Percentiles rank a stretch among this genome's conserved stretches.
Conservation (phyloP, 139 green algal species). For the Chlorella sp. region DNA sequence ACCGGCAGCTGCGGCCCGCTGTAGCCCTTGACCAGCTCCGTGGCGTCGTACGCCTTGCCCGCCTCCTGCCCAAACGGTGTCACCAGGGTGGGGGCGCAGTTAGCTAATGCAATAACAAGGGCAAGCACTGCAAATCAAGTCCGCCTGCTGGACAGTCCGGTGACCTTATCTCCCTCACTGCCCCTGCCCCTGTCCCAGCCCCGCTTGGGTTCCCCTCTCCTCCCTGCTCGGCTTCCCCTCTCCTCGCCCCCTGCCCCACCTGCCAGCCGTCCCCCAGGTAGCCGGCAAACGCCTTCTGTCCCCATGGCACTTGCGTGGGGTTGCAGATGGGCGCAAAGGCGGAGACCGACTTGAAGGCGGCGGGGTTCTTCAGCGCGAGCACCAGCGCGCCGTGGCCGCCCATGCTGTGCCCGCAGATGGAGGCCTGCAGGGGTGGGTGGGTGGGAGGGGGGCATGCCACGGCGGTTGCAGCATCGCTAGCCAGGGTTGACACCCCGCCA, state of each 20-base stretch:
- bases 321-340: slow-evolving; percentile 96
- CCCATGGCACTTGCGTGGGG: slow-evolving; percentile 87
- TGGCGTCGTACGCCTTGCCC: slow-evolving; percentile 89
- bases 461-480: too few relatives aligned
- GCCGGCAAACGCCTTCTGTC: slow-evolving; percentile 69
- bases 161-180: too few relatives aligned
- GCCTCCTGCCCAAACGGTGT: slow-evolving; percentile 26
- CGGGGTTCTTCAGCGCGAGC: slow-evolving; percentile 86
- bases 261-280: slow-evolving; percentile 14
- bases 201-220: too few relatives aligned
- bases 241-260: slow-evolving; percentile 29
- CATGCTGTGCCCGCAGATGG: slow-evolving; percentile 89
- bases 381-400: slow-evolving; percentile 92
- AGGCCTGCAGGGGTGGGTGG: slow-evolving; percentile 19
- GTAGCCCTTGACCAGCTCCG: slow-evolving; percentile 75
- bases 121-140: too few relatives aligned
- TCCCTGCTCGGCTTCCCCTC: too few relatives aligned
- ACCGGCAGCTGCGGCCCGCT: slow-evolving; percentile 55
- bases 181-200: too few relatives aligned
- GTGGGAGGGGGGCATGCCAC: neutral
- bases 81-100: neutral
- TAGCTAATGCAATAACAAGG: too few relatives aligned
- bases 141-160: too few relatives aligned
- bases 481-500: too few relatives aligned
- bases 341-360: slow-evolving; percentile 78